Percentiles rank a stretch among this genome's conserved stretches.
phyloP scores from a whole-genome alignment of 2,329 filamentous ascomycete genomes.

The Penicillium palitans region DNA sequence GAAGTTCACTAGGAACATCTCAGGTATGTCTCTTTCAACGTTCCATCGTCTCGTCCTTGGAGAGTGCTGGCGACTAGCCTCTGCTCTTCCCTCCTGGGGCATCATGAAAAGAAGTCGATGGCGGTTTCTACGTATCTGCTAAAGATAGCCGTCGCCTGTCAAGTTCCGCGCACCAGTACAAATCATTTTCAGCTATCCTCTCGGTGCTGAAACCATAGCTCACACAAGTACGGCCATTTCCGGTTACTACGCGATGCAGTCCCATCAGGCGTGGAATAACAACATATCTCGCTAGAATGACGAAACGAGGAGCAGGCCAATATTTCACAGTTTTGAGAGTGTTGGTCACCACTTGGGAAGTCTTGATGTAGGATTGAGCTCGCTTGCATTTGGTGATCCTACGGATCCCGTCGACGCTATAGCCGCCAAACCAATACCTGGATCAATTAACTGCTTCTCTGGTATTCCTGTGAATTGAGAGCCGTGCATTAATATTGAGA shows the following conservation, averaged over 20 bases:
- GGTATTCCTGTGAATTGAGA: neutral
- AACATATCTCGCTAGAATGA: neutral
- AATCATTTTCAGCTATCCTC: neutral
- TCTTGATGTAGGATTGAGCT: neutral
- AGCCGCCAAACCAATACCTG: neutral
- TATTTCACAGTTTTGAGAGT: neutral
- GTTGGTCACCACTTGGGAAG: neutral
- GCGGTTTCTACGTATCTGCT: neutral
- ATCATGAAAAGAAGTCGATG: neutral
- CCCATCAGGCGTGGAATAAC: too few species aligned
- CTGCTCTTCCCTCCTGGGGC: neutral
- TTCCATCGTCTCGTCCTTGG: neutral
- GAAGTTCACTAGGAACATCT: neutral
- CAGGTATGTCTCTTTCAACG: neutral
- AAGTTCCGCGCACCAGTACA: neutral
- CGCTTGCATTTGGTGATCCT: neutral
- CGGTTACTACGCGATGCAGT: neutral
- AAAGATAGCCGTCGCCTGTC: neutral
- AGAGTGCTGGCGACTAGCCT: neutral
- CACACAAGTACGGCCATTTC: neutral
- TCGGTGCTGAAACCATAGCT: neutral
- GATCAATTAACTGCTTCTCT: neutral
- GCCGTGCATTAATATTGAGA: neutral
- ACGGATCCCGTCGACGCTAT: neutral
- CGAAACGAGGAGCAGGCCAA: neutral